Conservation (phyloP, 1,284 basidiomycete genomes). For the Cryptococcus hybrid region DNA sequence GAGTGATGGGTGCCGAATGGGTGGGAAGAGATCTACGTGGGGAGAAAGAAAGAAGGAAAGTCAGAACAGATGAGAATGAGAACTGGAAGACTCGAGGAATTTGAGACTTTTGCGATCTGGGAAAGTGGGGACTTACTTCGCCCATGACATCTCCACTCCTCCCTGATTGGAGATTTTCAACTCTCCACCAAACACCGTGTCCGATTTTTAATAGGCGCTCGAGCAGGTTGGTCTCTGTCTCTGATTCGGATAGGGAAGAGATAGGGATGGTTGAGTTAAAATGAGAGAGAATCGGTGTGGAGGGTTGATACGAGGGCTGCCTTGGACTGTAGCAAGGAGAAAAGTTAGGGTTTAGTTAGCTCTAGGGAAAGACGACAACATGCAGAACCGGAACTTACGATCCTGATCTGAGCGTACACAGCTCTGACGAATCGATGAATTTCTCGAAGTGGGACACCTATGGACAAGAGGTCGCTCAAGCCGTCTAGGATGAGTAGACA, state of each 20-base stretch:
- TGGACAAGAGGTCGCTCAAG: constrained; percentile 30
- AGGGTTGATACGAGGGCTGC: constrained; percentile 31
- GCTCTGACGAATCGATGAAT: constrained; percentile 41
- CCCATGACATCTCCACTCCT: constrained; percentile 47
- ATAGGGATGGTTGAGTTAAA: not conserved
- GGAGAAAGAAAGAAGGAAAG: not conserved
- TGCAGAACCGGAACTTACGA: constrained; percentile 13
- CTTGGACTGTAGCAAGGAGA: constrained; percentile 7
- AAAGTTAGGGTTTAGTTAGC: not conserved
- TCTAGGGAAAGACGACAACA: not conserved
- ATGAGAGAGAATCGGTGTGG: constrained; percentile 32
- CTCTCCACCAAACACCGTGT: constrained; percentile 40
- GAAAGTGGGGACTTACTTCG: constrained; percentile 29
- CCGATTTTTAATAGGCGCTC: constrained; percentile 27
- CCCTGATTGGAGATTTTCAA: constrained; percentile 36
- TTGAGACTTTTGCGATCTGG: too few species aligned
- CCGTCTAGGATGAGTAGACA: constrained; percentile 43
- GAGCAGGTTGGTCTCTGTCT: constrained; percentile 25
- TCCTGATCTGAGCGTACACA: constrained; percentile 11
- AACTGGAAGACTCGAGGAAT: too few species aligned
- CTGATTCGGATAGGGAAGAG: constrained; percentile 11
- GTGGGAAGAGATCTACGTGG: constrained; percentile 32
- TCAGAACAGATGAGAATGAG: too few species aligned
- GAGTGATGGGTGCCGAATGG: constrained; percentile 8
- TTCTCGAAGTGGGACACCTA: constrained; percentile 26